phyloP scores from a whole-genome alignment of 2,329 filamentous ascomycete species.

The Apiospora marii region DNA sequence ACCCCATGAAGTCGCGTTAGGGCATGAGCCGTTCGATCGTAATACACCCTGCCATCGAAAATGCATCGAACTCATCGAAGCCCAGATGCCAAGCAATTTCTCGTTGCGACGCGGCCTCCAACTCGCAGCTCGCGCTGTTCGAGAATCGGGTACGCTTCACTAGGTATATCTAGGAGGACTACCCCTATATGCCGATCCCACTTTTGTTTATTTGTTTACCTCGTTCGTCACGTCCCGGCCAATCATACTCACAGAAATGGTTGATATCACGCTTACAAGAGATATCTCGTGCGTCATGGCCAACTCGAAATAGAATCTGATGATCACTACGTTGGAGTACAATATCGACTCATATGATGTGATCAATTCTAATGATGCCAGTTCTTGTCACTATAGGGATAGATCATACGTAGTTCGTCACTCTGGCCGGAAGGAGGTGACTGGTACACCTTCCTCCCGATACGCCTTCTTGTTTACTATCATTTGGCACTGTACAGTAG shows the following conservation, averaged over 20 bases:
- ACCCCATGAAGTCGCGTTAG: conserved; percentile 3
- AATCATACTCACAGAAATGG: background rate
- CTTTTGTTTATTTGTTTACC: conserved; percentile 20
- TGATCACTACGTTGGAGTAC: background rate
- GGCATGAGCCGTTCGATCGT: background rate
- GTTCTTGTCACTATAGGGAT: background rate
- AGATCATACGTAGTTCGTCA: background rate
- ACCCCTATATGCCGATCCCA: conserved; percentile 8
- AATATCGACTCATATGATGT: background rate
- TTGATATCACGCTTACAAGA: background rate
- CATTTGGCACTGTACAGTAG: background rate
- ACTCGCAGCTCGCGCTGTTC: background rate
- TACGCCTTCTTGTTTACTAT: background rate
- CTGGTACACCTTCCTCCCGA: background rate
- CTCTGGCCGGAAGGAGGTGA: background rate
- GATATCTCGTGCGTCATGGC: conserved; percentile 1
- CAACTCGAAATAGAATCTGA: too few relatives aligned
- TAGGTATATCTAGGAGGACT: background rate
- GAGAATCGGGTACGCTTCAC: background rate
- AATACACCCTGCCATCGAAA: background rate
- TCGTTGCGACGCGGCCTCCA: background rate
- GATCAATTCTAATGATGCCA: background rate
- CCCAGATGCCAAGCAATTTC: background rate
- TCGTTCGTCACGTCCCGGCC: background rate
- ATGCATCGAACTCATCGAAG: conserved; percentile 7